Evolutionary conservation across 2,329 filamentous ascomycete genomes (phyloP), one percentile per base, ranked within the genome.

Genomic region (Lecanosticta acicola): DNA sequence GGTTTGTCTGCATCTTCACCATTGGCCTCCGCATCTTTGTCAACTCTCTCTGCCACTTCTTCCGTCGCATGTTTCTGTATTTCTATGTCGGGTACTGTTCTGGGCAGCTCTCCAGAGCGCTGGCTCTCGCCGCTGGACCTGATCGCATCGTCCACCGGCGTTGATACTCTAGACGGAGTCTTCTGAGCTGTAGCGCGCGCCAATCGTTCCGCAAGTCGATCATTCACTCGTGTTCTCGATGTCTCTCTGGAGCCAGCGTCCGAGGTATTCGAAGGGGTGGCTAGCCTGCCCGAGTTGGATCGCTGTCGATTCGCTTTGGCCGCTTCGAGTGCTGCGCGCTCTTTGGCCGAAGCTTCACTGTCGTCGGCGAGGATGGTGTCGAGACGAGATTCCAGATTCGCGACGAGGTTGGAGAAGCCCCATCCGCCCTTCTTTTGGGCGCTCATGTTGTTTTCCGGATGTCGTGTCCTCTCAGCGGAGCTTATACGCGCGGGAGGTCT

Each of bases 301-400:
- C 55, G 48, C 38, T 41, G 47, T 35, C 50, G 49, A 32, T 43
- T 47, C 10, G 44, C 41, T 17, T 45, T 49, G 26, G 47, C 41
- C 7, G 49, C 43, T 29, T 60, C 14, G 65, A 59, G 35, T 66
- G 56, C 32, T 71, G 66, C 21, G 66, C 61, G 24, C 66, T 56
- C 47, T 68, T 70, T 45, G 64, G 64, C 49, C 65, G 69, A 41
- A 24, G 68, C 71, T 39, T 79, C 78, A 35, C 84, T 81, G 45
- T 87, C 82, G 56, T 96, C 90, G 43, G 88, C 82, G 50, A 98
- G 77, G 48, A 98, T 94, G 40, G 80, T 90, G 66, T 98, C 93
- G 49, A 98, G 78, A 35, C 87, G 83, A 49, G 90, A 94, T 71
- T 98, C 93, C 47, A 98, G 85, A 50, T 90, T 90, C 44, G 90